Evolutionary conservation across 2,329 filamentous ascomycete genomes (phyloP), one percentile per base, ranked within the genome.

Genomic region (Alternaria sp.): DNA sequence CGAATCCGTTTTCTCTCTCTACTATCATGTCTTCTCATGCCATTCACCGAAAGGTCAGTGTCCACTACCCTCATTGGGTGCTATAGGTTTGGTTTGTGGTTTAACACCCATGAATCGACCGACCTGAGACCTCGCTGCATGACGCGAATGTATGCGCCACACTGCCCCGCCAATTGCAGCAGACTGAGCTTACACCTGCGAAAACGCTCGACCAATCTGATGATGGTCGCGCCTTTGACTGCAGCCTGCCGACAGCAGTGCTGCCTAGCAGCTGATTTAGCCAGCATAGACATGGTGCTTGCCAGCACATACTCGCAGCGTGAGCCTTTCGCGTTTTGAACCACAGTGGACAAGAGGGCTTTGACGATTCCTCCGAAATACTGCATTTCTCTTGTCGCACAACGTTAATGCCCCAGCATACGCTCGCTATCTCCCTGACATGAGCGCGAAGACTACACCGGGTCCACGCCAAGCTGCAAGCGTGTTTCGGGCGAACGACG

Each of bases 191-290:
- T 32, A 28, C 16, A 26, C 26, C 44, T 28, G 44, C 26, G 26
- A 47, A 14, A 22, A n/a, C 20, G 44, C 44, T 32, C 26, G 28
- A 47, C 44, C 44, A 32, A 32, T 47, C n/a, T 47, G 26, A 14
- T 30, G 26, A 14, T 11, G 26, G 44, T 30, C 9, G 20, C 28
- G 28, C 44, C 30, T 47, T 26, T 9, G 28, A 24, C 26, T 32
- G 26, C 44, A n/a, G 44, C 26, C 44, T 30, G 44, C 28, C 18
- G 26, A 16, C 36, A 38, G 44, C 44, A 32, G 44, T 47, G 44
- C 18, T 47, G 44, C 44, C 44, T 47, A 47, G 44, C 44, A 47
- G 44, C 44, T 47, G 28, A 47, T 47, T 14, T 32, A 24, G 20
- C 32, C 44, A 47, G 44, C 26, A 12, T 32, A 6, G 18, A 16